Evolutionary conservation across 192 early-diverging fungal genomes (phyloP).

Genomic region (Mycoemilia scoparia): DNA sequence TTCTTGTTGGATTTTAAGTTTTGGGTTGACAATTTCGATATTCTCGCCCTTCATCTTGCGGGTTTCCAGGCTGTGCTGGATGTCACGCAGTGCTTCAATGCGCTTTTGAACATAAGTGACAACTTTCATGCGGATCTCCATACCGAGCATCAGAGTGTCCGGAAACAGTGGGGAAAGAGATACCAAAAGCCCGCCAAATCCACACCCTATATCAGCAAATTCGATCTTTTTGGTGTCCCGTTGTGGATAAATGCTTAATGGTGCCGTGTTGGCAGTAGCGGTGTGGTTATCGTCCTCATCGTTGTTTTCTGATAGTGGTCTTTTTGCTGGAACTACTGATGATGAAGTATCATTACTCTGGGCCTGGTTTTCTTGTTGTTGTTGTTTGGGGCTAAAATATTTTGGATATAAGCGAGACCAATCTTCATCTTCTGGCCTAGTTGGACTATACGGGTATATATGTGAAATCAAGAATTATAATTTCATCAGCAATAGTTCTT

Average conservation of each 20-base stretch:
- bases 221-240: slow-evolving; percentile 37
- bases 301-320: neutral
- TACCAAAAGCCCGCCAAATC: slow-evolving; percentile 84
- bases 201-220: slow-evolving; percentile 97
- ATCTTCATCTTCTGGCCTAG: slow-evolving; percentile 65
- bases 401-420: slow-evolving; percentile 80
- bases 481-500: too few species aligned
- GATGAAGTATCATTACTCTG: slow-evolving; percentile 4
- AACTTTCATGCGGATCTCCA: slow-evolving; percentile 97
- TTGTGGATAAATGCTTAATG: neutral
- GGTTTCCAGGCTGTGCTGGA: slow-evolving; percentile 26
- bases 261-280: neutral
- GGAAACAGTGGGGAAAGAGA: slow-evolving; percentile 84
- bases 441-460: too few species aligned
- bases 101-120: slow-evolving; percentile 78
- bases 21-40: slow-evolving; percentile 25
- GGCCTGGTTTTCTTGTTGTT: slow-evolving; percentile 2
- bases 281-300: slow-evolving; percentile 15
- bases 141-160: slow-evolving; percentile 82
- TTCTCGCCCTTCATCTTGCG: neutral
- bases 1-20: slow-evolving; percentile 18
- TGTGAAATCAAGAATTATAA: neutral
- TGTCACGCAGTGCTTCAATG: slow-evolving; percentile 64
- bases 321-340: slow-evolving; percentile 5
- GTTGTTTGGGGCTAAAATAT: slow-evolving; percentile 10